Percentiles rank a stretch among this genome's conserved stretches.
These are phyloP conservation scores for Melanopsichium pennsylvanicum DNA, from an alignment of 1,284 basidiomycete genomes.

Conservation along the genomic window DNA sequence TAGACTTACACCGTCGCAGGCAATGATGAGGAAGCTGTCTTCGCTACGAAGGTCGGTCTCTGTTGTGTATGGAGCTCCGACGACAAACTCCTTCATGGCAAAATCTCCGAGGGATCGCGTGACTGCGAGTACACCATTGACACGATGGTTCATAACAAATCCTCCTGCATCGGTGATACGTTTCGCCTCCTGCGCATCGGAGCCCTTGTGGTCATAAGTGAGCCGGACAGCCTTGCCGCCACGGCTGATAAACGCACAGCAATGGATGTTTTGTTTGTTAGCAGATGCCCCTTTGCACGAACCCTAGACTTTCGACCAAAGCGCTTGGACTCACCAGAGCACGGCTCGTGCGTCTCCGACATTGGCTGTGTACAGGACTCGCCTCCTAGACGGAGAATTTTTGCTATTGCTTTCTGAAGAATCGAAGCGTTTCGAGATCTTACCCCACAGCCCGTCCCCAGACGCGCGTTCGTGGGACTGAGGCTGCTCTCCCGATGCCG, in stretches of 20 bases:
- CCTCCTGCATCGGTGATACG: conserved; percentile 97
- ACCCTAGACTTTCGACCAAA: no score
- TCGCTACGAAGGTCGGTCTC: conserved; percentile 88
- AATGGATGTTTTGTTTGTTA: no score
- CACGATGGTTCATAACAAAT: conserved; percentile 97
- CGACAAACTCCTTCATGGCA: conserved; percentile 99
- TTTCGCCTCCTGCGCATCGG: conserved; percentile 95
- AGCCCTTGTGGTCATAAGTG: conserved; percentile 99
- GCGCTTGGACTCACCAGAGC: conserved; percentile 71
- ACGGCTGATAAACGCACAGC: conserved; percentile 72
- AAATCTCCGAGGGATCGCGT: conserved; percentile 95
- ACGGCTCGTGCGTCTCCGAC: conserved; percentile 92
- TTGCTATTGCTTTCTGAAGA: conserved; percentile 19
- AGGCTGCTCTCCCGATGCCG: no score
- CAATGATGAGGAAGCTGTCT: conserved; percentile 93
- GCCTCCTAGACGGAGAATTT: conserved; percentile 46
- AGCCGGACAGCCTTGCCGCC: conserved; percentile 87
- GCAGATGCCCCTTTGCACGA: no score
- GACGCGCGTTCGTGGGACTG: conserved; percentile 2
- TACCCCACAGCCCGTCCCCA: conserved; percentile 30
- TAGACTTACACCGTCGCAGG: conserved; percentile 90
- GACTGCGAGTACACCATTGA: conserved; percentile 93
- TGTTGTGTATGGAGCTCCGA: conserved; percentile 96
- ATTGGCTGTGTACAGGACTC: conserved; percentile 94
- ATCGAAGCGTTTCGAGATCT: conserved; percentile 31